phyloP scores from a whole-genome alignment of 768 basidiomycete genomes.

The Erythrobasidium yunnanense region DNA sequence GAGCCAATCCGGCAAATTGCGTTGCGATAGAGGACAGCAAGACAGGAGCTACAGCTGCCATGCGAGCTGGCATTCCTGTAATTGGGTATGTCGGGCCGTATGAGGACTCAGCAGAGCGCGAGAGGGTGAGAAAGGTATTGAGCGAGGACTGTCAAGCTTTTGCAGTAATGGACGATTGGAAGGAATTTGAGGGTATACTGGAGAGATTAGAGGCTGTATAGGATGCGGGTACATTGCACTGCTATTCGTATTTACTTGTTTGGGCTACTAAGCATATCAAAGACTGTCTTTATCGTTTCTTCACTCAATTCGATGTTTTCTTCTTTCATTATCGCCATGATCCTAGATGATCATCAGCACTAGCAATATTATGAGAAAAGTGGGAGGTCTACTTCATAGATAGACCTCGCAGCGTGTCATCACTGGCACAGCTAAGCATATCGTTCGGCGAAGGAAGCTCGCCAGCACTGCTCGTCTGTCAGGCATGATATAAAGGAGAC shows the following conservation, averaged over 20 bases:
- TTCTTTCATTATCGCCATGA: conserved; percentile 5
- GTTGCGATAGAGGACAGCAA: conserved; percentile 35
- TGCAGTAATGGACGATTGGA: conserved; percentile 23
- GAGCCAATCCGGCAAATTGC: conserved; percentile 29
- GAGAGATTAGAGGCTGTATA: conserved; percentile 7
- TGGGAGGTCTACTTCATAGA: not conserved
- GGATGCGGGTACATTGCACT: not conserved
- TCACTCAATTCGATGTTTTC: conserved; percentile 1
- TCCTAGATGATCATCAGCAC: not conserved
- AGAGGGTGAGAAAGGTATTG: conserved; percentile 25
- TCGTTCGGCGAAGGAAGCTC: conserved; percentile 1
- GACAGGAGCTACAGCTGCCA: conserved; percentile 35
- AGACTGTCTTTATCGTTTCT: conserved; percentile 20
- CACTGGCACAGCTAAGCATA: conserved; percentile 9
- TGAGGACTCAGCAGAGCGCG: conserved; percentile 31
- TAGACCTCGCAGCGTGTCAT: not conserved
- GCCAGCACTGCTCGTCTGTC: conserved; percentile 1
- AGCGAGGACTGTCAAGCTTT: conserved; percentile 7
- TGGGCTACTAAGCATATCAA: not conserved
- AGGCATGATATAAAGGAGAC: not conserved
- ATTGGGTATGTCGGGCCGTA: conserved; percentile 35
- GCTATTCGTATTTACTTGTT: not conserved
- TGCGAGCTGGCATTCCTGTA: conserved; percentile 32
- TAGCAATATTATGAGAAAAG: not conserved
- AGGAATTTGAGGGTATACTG: conserved; percentile 10